These are phyloP conservation scores for Cyberlindnera saturnus DNA, from an alignment of 805 yeast species.

Conservation along the genomic window DNA sequence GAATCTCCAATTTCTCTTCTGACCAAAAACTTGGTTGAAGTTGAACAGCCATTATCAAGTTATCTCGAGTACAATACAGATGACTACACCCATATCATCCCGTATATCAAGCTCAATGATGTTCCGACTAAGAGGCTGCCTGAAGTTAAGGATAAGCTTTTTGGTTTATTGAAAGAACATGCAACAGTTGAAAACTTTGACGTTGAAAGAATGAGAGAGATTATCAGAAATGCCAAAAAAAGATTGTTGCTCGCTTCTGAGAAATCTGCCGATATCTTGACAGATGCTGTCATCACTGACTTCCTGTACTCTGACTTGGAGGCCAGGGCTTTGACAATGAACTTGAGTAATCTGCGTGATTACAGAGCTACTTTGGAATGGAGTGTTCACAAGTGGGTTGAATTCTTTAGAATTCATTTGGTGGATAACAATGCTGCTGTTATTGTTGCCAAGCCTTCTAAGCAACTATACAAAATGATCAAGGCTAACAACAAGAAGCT, in stretches of 20 bases:
- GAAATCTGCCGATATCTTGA: slow-evolving; percentile 52
- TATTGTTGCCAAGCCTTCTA: slow-evolving; percentile 69
- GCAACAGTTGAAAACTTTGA: slow-evolving; percentile 48
- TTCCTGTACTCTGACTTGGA: slow-evolving; percentile 71
- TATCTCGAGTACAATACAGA: slow-evolving; percentile 66
- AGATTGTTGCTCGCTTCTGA: slow-evolving; percentile 58
- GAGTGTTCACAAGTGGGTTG: slow-evolving; percentile 64
- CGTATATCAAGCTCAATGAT: slow-evolving; percentile 53
- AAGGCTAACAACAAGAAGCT: slow-evolving; percentile 47
- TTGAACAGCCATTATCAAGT: slow-evolving; percentile 76
- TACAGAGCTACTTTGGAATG: slow-evolving; percentile 49
- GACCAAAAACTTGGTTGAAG: slow-evolving; percentile 66
- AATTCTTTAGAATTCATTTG: slow-evolving; percentile 44
- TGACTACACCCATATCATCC: slow-evolving; percentile 59
- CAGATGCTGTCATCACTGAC: slow-evolving; percentile 66
- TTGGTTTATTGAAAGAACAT: slow-evolving; percentile 49
- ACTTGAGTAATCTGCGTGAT: slow-evolving; percentile 51
- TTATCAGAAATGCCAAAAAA: slow-evolving; percentile 58
- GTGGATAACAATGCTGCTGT: slow-evolving; percentile 58
- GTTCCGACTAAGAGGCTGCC: slow-evolving; percentile 65
- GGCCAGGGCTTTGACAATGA: slow-evolving; percentile 50
- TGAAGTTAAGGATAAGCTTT: slow-evolving; percentile 46
- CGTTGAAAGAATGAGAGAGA: slow-evolving; percentile 56
- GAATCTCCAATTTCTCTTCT: slow-evolving; percentile 74
- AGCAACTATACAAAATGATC: slow-evolving; percentile 43